Evolutionary conservation across 805 yeast genomes (phyloP).

Genomic region (Pichia exigua): DNA sequence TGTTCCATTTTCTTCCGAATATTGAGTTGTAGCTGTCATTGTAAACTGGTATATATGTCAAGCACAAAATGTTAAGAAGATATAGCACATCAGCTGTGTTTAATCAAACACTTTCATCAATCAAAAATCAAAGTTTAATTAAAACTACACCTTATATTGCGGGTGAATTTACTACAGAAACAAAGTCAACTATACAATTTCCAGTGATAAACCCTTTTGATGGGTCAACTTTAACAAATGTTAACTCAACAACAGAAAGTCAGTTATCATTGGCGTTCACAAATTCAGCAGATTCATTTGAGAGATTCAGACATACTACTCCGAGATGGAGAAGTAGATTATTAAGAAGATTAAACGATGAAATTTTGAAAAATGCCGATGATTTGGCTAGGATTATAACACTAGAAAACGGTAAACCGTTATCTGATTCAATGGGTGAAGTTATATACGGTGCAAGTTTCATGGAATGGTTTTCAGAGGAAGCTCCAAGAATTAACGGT

Average conservation of each 20-base stretch:
- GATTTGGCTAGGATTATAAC: constrained; percentile 63
- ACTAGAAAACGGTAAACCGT: constrained; percentile 70
- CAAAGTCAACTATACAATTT: constrained; percentile 38
- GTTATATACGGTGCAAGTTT: constrained; percentile 62
- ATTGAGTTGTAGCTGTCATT: background rate
- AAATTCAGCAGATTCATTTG: constrained; percentile 46
- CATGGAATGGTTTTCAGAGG: constrained; percentile 83
- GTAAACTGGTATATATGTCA: too few species aligned
- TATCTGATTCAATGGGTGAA: constrained; percentile 65
- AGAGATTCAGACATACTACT: constrained; percentile 38
- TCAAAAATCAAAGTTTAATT: constrained; percentile 40
- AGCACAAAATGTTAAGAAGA: constrained; percentile 1
- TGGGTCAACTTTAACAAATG: constrained; percentile 39
- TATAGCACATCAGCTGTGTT: background rate
- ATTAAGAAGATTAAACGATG: constrained; percentile 42
- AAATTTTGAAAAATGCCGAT: constrained; percentile 46
- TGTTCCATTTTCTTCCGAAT: background rate
- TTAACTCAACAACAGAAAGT: constrained; percentile 44
- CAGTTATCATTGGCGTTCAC: constrained; percentile 44
- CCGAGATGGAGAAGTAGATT: constrained; percentile 49
- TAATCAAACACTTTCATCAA: constrained; percentile 10
- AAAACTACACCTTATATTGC: constrained; percentile 54
- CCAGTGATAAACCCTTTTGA: constrained; percentile 70
- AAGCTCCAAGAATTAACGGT: constrained; percentile 66
- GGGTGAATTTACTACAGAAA: constrained; percentile 48